Conservation (phyloP, 306 rosid species). For the Alnus rubra region DNA sequence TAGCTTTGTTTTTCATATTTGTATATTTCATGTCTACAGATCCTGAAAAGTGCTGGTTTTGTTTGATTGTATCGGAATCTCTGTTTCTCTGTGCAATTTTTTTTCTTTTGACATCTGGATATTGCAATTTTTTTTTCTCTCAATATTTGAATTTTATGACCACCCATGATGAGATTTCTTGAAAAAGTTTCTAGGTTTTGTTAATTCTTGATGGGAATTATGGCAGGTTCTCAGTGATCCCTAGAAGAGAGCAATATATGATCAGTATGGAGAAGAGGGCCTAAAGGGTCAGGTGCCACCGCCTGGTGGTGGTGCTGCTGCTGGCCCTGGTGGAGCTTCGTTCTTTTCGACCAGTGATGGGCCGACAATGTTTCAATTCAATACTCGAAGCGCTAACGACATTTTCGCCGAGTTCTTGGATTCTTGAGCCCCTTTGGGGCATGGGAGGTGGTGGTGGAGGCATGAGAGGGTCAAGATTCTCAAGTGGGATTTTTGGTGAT, state of each 20-base stretch:
- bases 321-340: constrained; percentile 46
- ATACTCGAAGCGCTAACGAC: constrained; percentile 66
- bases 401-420: constrained; percentile 64
- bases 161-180: not conserved
- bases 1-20: not conserved
- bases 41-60: not conserved
- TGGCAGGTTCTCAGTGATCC: constrained; percentile 74
- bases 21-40: not conserved
- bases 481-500: constrained; percentile 61
- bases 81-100: not conserved
- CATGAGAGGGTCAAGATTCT: constrained; percentile 53
- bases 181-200: not conserved
- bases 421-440: constrained; percentile 57
- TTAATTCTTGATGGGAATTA: constrained; percentile 19
- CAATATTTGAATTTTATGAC: not conserved
- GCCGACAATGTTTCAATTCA: constrained; percentile 60
- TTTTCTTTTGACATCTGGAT: not conserved
- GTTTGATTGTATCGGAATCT: not conserved
- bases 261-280: constrained; percentile 78
- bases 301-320: constrained; percentile 42
- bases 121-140: not conserved
- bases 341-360: constrained; percentile 60
- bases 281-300: constrained; percentile 71
- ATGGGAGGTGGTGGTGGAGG: constrained; percentile 45
- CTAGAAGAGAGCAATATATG: constrained; percentile 62